A percentile compares a stretch with the other conserved stretches of the same genome.
Evolutionary conservation across 73 alveolate genomes (phyloP).

Genomic region (Paramecium octaurelia): DNA sequence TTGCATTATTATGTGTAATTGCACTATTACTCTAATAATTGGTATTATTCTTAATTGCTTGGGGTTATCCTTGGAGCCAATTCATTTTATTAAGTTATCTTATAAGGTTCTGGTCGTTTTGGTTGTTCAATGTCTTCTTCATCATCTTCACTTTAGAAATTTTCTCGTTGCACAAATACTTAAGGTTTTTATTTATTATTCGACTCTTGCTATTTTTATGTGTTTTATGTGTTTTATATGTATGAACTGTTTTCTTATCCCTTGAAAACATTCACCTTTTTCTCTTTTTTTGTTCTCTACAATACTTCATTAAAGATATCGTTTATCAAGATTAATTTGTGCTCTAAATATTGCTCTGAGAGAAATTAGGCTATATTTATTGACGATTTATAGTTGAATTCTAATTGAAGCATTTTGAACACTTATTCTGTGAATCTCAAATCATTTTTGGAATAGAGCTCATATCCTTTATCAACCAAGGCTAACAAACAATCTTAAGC

Average conservation of each 20-base stretch:
- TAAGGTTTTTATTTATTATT: neutral
- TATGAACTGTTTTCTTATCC: neutral
- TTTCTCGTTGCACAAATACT: neutral
- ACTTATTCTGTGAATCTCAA: constrained; percentile 32
- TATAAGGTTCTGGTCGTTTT: neutral
- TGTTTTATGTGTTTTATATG: neutral
- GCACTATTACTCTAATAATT: neutral
- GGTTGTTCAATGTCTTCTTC: neutral
- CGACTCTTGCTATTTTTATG: neutral
- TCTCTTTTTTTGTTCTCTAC: neutral
- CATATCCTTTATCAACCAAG: constrained; percentile 1
- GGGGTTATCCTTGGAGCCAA: neutral
- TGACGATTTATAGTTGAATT: constrained; percentile 15
- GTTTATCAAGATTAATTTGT: neutral
- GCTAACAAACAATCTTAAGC: neutral
- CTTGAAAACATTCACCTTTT: neutral
- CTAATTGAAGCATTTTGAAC: neutral
- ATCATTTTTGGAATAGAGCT: neutral
- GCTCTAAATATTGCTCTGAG: constrained; percentile 35
- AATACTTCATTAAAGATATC: neutral
- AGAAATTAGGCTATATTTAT: constrained; percentile 19
- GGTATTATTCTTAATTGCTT: neutral
- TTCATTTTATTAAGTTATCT: neutral
- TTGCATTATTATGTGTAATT: neutral
- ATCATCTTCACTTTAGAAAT: neutral